Evolutionary conservation across 2,329 filamentous ascomycete genomes (phyloP).

Genomic region (Aspergillus awamori): DNA sequence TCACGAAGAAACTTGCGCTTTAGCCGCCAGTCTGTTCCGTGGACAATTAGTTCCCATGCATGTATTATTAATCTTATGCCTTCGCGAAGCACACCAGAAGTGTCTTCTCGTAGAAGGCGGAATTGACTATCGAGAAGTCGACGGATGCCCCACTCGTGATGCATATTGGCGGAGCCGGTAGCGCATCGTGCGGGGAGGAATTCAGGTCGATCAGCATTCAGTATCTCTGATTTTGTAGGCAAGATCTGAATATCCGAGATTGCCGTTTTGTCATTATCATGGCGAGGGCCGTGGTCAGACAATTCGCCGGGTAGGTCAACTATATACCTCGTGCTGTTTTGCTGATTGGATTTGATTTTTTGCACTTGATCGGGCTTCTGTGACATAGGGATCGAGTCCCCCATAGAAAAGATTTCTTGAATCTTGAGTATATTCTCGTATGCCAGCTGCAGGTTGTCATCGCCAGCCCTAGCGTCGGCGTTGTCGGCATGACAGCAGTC

Average conservation of each 20-base stretch:
- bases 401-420: not conserved
- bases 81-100: conserved; percentile 15
- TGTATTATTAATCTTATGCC: conserved; percentile 11
- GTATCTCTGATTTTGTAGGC: conserved; percentile 13
- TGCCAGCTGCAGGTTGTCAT: not conserved
- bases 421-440: conserved; percentile 1
- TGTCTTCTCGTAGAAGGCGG: conserved; percentile 17
- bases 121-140: conserved; percentile 17
- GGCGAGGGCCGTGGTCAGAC: conserved; percentile 9
- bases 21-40: conserved; percentile 7
- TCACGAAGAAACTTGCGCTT: conserved; percentile 12
- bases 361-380: not conserved
- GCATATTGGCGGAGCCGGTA: not conserved
- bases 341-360: not conserved
- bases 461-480: not conserved
- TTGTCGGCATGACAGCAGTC: not conserved
- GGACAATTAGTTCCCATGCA: conserved; percentile 8
- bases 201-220: not conserved
- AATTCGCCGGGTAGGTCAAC: conserved; percentile 15
- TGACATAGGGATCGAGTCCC: not conserved
- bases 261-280: conserved; percentile 13
- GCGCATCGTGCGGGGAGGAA: conserved; percentile 12
- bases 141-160: conserved; percentile 14
- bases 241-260: conserved; percentile 11
- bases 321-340: not conserved